Base-by-base conservation (phyloP, 2,329 filamentous ascomycete species). In the Pseudogymnoascus sp. region DNA sequence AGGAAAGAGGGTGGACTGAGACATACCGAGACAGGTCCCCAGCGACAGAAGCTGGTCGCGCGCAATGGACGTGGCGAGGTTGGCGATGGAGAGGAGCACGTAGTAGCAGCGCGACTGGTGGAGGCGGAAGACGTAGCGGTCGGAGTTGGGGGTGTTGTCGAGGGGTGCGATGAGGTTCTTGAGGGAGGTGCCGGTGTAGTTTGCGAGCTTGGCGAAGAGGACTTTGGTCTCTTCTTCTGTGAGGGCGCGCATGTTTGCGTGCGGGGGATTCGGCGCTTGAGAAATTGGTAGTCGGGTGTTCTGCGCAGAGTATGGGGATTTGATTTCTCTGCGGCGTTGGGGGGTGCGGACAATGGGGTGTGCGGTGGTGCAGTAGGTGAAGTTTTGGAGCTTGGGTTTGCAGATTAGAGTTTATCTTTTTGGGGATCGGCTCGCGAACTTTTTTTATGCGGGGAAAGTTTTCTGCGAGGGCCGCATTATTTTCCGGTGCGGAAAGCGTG, bases 121-220 rank as follows among this genome's bases (percentile, higher is more conserved):
- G 60, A 95, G 80, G 61, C 91, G 88, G 75, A 97, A 96, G 64
- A 95, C 90, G 75, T 90, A 88, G 70, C 90, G 86, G 74, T 94
- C 90, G 67, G 82, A 80, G 64, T 86, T 82, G 69, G 82, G 80
- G 41, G 82, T 83, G 75, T 86, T 80, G 70, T 87, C 82, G 64
- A 89, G 78, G 8, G 88, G 87, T 57, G 87, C 84, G 68, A 93
- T 91, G 67, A 97, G 83, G 75, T 91, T 86, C 75, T 91, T 93
- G 68, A 97, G 82, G 15, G 89, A 92, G 69, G 83, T 84, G 67
- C 92, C 91, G 22, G 90, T 94, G 79, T 97, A 99, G 75, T 91
- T 90, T 62, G 94, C 94, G 39, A 99, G 85, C 79, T 97, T 96
- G 68, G 87, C 84, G 75, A 97, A 95, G 69, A 97, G 85, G 1